Evolutionary conservation across 306 rosid genomes (phyloP), one percentile per base, ranked within the genome.

Genomic region (Fragaria nilgerrensis): DNA sequence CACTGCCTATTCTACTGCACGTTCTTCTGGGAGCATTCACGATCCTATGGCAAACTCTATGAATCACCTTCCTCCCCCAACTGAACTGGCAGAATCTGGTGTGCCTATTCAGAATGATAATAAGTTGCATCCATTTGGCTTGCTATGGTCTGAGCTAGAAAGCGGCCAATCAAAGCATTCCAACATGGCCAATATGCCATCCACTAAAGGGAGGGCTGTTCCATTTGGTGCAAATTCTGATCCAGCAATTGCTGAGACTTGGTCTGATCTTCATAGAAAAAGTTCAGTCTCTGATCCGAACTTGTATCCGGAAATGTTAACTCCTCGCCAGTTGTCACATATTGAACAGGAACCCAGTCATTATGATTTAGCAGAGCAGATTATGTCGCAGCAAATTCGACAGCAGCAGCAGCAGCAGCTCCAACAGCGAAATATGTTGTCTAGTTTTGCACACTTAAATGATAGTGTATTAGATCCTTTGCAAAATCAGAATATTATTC

Each of bases 91-190:
- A 17, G 89, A 86, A 59, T 29, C 86, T 61, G 82, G 81, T 52
- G 53, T 86, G 76, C 75, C 77, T 16, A 59, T 58, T 76, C 86
- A 84, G 72, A 77, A 80, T 61, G 89, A 84, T 75, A 62, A 61
- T 68, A 86, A 80, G 78, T 72, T 88, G 86, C 92, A 86, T 71
- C 92, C 89, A 17, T 86, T 88, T 77, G 92, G 92, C 68, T 82
- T 86, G 81, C 83, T 86, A 44, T 85, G 88, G 92, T 88, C 89
- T 62, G 92, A 88, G 82, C 82, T 88, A 37, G 88, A 86, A 84
- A 78, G 85, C 43, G 32, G 78, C 44, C 85, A 80, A 68, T n/a
- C 68, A 29, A 82, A 78, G 55, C 82, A 80, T 63, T 53, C 76
- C 20, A 82, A 85, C 75, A 39, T 77, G 22, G 76, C 84, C 67